A percentile compares a stretch with the other conserved stretches of the same genome.
These are phyloP conservation scores for Physcomitrellopsis africana DNA, from an alignment of 225 moss, liverwort and hornwort genomes.

Conservation along the genomic window DNA sequence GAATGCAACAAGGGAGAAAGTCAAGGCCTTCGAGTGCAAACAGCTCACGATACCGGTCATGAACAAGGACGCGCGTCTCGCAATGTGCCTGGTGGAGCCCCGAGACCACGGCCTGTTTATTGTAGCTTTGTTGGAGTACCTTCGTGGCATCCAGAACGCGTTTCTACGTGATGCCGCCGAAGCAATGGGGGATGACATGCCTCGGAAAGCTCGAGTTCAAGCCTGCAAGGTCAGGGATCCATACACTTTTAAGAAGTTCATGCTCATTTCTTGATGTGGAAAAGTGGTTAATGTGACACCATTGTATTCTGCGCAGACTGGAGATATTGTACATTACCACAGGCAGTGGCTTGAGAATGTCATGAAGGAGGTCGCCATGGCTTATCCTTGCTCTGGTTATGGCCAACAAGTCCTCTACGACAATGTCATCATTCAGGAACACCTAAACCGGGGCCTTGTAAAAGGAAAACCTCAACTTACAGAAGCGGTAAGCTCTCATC, in stretches of 20 bases:
- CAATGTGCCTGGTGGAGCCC: constrained; percentile 67
- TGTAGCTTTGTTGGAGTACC: constrained; percentile 53
- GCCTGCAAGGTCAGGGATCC: constrained; percentile 53
- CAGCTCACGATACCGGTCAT: constrained; percentile 42
- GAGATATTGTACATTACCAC: constrained; percentile 49
- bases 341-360: constrained; percentile 45
- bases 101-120: constrained; percentile 54
- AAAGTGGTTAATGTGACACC: constrained; percentile 5
- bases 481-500: constrained; percentile 44
- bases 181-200: constrained; percentile 19
- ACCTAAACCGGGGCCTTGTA: constrained; percentile 44
- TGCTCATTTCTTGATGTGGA: neutral
- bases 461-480: constrained; percentile 50
- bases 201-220: constrained; percentile 43
- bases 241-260: neutral
- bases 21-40: constrained; percentile 53
- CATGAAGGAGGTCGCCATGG: constrained; percentile 54
- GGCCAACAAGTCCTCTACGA: constrained; percentile 56
- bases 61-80: constrained; percentile 39
- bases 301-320: constrained; percentile 38
- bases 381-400: constrained; percentile 37
- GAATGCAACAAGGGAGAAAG: constrained; percentile 52
- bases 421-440: constrained; percentile 42
- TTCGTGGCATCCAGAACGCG: constrained; percentile 50
- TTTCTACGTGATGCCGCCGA: constrained; percentile 40